A percentile compares a stretch with the other conserved stretches of the same genome.
Conservation (phyloP, 306 rosid genomes). For the Neltuma alba region DNA sequence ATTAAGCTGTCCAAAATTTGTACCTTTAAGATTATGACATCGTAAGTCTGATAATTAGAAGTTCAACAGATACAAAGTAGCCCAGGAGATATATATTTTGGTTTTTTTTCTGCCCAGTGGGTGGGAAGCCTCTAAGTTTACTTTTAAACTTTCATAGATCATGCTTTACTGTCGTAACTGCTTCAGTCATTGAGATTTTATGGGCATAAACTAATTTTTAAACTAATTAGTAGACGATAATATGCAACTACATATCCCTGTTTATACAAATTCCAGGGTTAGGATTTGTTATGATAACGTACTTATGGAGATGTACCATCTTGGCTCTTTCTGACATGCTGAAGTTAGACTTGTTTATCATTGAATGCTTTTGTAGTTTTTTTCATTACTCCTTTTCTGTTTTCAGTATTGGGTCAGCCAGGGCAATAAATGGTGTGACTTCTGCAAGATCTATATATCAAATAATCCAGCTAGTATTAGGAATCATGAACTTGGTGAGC, state of each 20-base stretch:
- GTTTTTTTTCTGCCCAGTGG: background rate
- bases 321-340: background rate
- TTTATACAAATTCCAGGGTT: background rate
- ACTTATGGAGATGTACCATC: background rate
- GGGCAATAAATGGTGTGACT: slow-evolving; percentile 98
- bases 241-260: background rate
- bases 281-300: background rate
- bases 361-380: background rate
- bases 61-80: background rate
- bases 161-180: background rate
- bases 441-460: slow-evolving; percentile 89
- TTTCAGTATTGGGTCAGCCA: slow-evolving; percentile 96
- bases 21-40: background rate
- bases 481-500: slow-evolving; percentile 92
- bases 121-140: background rate
- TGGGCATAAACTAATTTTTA: background rate
- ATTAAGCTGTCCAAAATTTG: background rate
- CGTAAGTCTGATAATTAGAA: background rate
- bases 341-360: background rate
- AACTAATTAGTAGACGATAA: background rate
- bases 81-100: background rate
- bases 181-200: background rate
- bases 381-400: slow-evolving; percentile 1
- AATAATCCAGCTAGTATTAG: slow-evolving; percentile 80
- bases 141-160: background rate